Percentiles rank a stretch among this genome's conserved stretches.
Evolutionary conservation across 352 stramenopile species (phyloP).

Genomic region (Phytophthora boehmeriae): DNA sequence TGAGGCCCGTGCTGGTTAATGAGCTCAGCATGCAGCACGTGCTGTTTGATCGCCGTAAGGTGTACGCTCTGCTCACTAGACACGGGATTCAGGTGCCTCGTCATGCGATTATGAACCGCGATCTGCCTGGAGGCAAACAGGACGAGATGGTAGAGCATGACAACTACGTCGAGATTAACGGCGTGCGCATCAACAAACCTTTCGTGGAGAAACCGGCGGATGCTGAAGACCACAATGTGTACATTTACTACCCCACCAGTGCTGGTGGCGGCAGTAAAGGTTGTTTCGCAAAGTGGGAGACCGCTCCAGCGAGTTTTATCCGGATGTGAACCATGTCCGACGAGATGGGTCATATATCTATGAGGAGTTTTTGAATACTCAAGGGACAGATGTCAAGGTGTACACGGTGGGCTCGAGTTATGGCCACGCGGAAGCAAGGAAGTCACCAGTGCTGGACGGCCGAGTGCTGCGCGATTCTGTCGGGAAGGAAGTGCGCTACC

Average conservation of each 20-base stretch:
- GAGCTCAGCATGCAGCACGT: constrained; percentile 97
- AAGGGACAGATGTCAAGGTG: constrained; percentile 99
- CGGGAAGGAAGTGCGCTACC: constrained; percentile 98
- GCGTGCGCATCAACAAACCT: constrained; percentile 97
- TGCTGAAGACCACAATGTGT: constrained; percentile 99
- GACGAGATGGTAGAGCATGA: constrained; percentile 80
- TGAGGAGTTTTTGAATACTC: constrained; percentile 99
- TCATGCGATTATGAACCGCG: constrained; percentile 95
- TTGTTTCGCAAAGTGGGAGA: constrained; percentile 98
- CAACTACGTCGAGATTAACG: constrained; percentile 93
- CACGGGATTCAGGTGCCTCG: constrained; percentile 96
- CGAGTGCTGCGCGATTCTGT: constrained; percentile 92
- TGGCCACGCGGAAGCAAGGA: constrained; percentile 98
- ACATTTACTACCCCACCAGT: constrained; percentile 99
- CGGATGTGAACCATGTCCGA: constrained; percentile 96
- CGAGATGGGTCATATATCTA: constrained; percentile 97
- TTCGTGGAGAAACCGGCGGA: constrained; percentile 99
- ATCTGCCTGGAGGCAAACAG: constrained; percentile 75
- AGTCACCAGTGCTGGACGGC: constrained; percentile 98
- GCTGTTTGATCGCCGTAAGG: constrained; percentile 95
- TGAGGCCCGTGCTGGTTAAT: constrained; percentile 97
- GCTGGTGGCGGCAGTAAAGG: constrained; percentile 98
- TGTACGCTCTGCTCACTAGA: constrained; percentile 96
- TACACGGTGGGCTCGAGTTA: constrained; percentile 99
- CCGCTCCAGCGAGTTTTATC: constrained; percentile 95